Base-by-base conservation (phyloP, 371 early-diverging fungal genomes). In the Lichtheimia hyalospora region DNA sequence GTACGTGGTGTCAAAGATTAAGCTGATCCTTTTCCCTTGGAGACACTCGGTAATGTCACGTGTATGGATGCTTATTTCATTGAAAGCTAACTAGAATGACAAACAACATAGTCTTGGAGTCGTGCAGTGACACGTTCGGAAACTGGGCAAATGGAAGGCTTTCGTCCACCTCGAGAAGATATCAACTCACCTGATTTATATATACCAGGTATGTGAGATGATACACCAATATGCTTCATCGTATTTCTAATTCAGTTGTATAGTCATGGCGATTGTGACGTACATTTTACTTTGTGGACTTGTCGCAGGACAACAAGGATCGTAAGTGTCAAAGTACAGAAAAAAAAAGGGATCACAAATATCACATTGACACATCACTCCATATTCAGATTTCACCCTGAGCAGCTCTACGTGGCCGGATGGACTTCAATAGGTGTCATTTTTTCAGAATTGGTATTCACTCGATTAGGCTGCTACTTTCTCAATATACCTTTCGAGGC, bases 121-220 rank as follows among this genome's bases (percentile, higher is more conserved):
- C 79, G 96, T 21, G 70, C 89, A 48, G 81, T 88, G 40, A 84
- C 76, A 64, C 84, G 95, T 57, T 83, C 89, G 40, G 96, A 96
- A 52, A 89, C 84, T 24, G 96, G 95, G 8, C 91, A 93, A 68
- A 82, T 89, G 73, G 89, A 91, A 48, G 96, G 94, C 14, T 96
- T 84, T 67, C 82, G 86, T 63, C 84, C 94, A 44, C 95, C 96
- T 10, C 80, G 96, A 54, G 93, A 94, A 58, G 96, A 98, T 69
- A 73, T 94, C 42, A 95, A 96, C 67, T 91, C 97, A 0, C 98
- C 99, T 6, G 99, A 99, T 74, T 78, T 99, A 62, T 99, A 99
- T 76, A 96, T 99, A 49, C 99, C 99, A 34, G 75, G 86, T 86
- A 77, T 44, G 34, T 10, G 5, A 28, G 34, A 34, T 5, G 34